phyloP scores from a whole-genome alignment of 805 yeast species.

The Hanseniaspora lindneri region DNA sequence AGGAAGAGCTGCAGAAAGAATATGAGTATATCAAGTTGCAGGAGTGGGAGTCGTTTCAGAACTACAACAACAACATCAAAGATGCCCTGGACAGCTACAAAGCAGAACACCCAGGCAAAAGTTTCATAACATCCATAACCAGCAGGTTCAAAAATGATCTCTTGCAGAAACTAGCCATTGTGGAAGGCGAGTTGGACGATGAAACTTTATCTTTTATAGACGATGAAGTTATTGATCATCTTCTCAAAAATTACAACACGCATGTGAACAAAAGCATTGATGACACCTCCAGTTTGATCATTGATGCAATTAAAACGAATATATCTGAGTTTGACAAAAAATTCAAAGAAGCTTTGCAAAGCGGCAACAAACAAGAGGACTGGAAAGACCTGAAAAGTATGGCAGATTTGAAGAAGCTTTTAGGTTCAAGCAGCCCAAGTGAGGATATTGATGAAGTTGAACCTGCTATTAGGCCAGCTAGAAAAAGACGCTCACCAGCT shows the following conservation, averaged over 20 bases:
- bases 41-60: conserved; percentile 30
- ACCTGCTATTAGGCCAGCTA: neutral
- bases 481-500: neutral
- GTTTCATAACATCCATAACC: neutral
- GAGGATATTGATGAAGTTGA: too few relatives aligned
- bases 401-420: neutral
- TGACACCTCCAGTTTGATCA: neutral
- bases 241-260: neutral
- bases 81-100: conserved; percentile 1
- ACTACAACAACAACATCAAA: conserved; percentile 22
- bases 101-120: neutral
- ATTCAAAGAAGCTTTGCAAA: neutral
- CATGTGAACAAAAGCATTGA: conserved; percentile 1
- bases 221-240: neutral
- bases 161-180: neutral
- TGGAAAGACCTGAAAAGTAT: neutral
- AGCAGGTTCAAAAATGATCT: neutral
- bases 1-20: conserved; percentile 26
- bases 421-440: neutral
- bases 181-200: neutral
- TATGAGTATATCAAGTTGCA: conserved; percentile 29
- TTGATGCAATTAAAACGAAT: neutral
- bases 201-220: neutral
- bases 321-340: neutral
- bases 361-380: neutral